Base-by-base conservation (phyloP, 768 basidiomycete genomes). In the Russula ochroleuca region DNA sequence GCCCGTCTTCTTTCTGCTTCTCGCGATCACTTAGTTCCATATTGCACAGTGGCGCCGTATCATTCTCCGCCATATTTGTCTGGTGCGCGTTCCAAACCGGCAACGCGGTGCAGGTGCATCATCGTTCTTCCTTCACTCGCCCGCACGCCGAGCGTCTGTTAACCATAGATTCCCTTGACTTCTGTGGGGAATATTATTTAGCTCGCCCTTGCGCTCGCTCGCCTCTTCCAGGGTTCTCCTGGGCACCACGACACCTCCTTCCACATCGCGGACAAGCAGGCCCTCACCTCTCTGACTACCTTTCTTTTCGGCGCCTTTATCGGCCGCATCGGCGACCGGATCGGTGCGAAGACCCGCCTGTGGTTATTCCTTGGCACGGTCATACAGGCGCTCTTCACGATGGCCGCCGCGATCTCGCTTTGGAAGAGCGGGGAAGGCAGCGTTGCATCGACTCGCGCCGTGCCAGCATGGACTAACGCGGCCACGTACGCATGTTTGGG, bases 41-140 rank as follows among this genome's bases (percentile, higher is more conserved):
- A 25, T 47, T 37, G 47, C 52, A 37, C 65, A 91, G 88, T 15
- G 86, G 89, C 69, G 82, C 83, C 1, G 78, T 92, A 33, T 85
- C 83, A 3, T 92, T 92, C 76, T 84, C 88, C 49, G 87, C 91
- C 2, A 77, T 90, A 52, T 92, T 85, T 72, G 83, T 92, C 14
- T 93, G 91, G 89, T 88, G 86, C 73, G 90, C 86, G 15, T 92
- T 92, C 74, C 90, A 92, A 73, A 92, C 90, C 0, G 90, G 88
- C 57, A 90, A 90, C 71, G 83, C 84, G 67, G 79, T 83, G 11
- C 86, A 88, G 77, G 85, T 86, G 69, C 61, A 75, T 68, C 38
- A 3, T 52, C 13, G 3, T 21, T 19, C 17, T 5, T 41, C 17
- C 23, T 1, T 8, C 55, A 47, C 25, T 48, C 40, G 58, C n/a